A percentile compares a stretch with the other conserved stretches of the same genome.
Conservation (phyloP, 2,329 filamentous ascomycete genomes). For the Xylaria hypoxylon region DNA sequence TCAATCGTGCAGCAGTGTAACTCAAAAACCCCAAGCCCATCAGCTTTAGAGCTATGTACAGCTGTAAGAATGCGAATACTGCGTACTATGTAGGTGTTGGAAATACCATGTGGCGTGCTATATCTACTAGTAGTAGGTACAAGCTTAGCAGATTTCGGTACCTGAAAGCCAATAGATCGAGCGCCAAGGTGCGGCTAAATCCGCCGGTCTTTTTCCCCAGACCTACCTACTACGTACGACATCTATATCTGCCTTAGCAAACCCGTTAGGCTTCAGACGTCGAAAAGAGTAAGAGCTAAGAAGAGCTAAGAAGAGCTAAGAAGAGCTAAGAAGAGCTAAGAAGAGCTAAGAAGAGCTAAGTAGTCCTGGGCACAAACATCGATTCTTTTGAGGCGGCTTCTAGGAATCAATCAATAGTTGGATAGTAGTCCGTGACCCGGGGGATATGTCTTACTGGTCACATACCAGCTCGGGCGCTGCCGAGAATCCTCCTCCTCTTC, state of each 20-base stretch:
- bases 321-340: too few species aligned
- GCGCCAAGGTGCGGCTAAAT: constrained; percentile 35
- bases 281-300: background rate
- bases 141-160: constrained; percentile 13
- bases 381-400: background rate
- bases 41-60: background rate
- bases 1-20: background rate
- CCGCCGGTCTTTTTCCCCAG: background rate
- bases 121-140: background rate
- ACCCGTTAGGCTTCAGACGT: background rate
- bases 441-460: constrained; percentile 20
- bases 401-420: background rate
- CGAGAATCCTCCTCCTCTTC: constrained; percentile 22
- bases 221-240: too few species aligned
- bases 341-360: too few species aligned
- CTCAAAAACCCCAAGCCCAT: background rate
- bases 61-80: background rate
- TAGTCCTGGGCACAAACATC: background rate
- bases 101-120: background rate
- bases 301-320: too few species aligned
- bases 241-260: background rate
- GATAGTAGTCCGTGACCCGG: background rate
- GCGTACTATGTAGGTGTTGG: background rate
- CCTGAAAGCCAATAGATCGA: constrained; percentile 22
- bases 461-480: background rate